Conservation (phyloP, 192 early-diverging fungal species). For the Piromyces sp. region DNA sequence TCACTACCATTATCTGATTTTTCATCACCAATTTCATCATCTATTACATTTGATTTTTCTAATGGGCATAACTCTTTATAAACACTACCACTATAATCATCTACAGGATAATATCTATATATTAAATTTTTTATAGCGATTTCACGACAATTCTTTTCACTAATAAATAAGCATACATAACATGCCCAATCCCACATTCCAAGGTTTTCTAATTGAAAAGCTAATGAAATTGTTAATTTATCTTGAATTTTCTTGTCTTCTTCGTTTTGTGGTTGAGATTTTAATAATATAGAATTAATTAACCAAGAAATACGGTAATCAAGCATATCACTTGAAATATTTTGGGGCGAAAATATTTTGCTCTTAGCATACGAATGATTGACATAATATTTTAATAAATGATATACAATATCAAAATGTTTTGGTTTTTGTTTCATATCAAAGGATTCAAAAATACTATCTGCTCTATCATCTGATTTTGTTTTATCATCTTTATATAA, state of each 20-base stretch:
- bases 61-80: not conserved
- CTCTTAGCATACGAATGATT: slow-evolving; percentile 30
- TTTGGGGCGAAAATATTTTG: slow-evolving; percentile 33
- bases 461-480: not conserved
- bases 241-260: slow-evolving; percentile 13
- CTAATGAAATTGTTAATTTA: slow-evolving; percentile 36
- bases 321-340: slow-evolving; percentile 29
- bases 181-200: slow-evolving; percentile 74
- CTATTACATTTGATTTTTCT: slow-evolving; percentile 3
- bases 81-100: slow-evolving; percentile 17
- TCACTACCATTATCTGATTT: slow-evolving; percentile 5
- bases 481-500: not conserved
- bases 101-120: slow-evolving; percentile 13
- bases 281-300: slow-evolving; percentile 31
- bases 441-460: not conserved
- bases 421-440: not conserved
- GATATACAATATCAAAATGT: slow-evolving; percentile 44
- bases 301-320: slow-evolving; percentile 55
- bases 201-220: slow-evolving; percentile 48
- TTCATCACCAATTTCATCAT: slow-evolving; percentile 12
- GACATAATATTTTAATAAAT: slow-evolving; percentile 48
- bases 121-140: slow-evolving; percentile 21
- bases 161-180: slow-evolving; percentile 55
- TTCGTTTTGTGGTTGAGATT: slow-evolving; percentile 1
- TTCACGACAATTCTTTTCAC: slow-evolving; percentile 17